Percentiles rank a stretch among this genome's conserved stretches.
phyloP scores from a whole-genome alignment of 495 filamentous ascomycete species.

The Neurospora sp. region DNA sequence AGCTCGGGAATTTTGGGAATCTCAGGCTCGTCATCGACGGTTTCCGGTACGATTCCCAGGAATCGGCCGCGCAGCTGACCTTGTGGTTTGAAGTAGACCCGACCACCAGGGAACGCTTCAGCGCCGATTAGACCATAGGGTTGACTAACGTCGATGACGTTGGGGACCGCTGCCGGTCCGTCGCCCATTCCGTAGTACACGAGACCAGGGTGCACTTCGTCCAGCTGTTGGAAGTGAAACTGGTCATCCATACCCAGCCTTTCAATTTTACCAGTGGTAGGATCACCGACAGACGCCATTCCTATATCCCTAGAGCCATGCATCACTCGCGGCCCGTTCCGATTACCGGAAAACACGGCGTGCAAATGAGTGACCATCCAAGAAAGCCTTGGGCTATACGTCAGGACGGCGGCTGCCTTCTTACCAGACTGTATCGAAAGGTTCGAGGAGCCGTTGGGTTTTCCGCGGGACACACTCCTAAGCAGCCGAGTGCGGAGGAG shows the following conservation, averaged over 20 bases:
- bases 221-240: constrained; percentile 62
- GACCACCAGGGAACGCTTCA: constrained; percentile 74
- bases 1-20: constrained; percentile 59
- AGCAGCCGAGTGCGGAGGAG: constrained; percentile 77
- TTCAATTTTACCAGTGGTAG: constrained; percentile 66
- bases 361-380: constrained; percentile 67
- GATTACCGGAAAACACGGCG: constrained; percentile 57
- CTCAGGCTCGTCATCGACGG: constrained; percentile 43
- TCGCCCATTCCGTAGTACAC: constrained; percentile 68
- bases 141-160: constrained; percentile 82
- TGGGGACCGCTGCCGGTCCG: constrained; percentile 65
- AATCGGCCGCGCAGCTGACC: constrained; percentile 76
- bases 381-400: constrained; percentile 71
- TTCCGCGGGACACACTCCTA: constrained; percentile 63
- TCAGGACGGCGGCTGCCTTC: constrained; percentile 48
- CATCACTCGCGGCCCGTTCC: constrained; percentile 64
- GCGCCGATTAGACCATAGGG: constrained; percentile 74
- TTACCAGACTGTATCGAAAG: constrained; percentile 44
- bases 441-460: constrained; percentile 38
- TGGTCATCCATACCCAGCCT: constrained; percentile 73
- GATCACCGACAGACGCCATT: constrained; percentile 63
- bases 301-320: constrained; percentile 73
- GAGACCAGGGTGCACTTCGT: constrained; percentile 62
- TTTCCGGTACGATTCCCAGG: constrained; percentile 42
- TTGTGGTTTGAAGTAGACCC: constrained; percentile 60